These are phyloP conservation scores for Trichoderma koningii DNA, from an alignment of 2,329 filamentous ascomycete genomes.

Conservation along the genomic window DNA sequence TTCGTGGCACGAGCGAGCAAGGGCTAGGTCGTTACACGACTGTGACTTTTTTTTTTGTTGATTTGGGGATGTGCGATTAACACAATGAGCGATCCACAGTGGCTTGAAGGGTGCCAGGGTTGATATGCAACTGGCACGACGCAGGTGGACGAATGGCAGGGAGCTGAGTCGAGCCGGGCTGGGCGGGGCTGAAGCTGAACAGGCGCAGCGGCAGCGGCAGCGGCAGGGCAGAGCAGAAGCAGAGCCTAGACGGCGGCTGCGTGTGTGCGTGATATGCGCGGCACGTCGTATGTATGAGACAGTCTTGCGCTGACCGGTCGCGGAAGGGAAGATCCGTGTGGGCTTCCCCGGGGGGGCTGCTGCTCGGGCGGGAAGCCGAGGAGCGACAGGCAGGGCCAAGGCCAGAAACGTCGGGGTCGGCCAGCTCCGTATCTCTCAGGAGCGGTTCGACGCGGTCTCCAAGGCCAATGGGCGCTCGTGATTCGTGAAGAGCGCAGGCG, in stretches of 20 bases:
- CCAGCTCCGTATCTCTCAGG: conserved; percentile 39
- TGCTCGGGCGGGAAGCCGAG: conserved; percentile 34
- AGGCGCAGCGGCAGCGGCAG: background rate
- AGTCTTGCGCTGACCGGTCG: conserved; percentile 2
- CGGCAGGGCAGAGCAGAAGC: background rate
- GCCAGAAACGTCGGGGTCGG: conserved; percentile 30
- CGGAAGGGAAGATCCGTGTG: conserved; percentile 31
- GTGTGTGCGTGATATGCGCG: background rate
- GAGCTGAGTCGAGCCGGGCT: background rate
- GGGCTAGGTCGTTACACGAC: conserved; percentile 35
- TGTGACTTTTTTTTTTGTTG: conserved; percentile 32
- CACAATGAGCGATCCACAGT: conserved; percentile 25
- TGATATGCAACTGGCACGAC: conserved; percentile 6
- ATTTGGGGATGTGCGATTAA: conserved; percentile 35
- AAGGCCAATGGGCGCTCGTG: conserved; percentile 33
- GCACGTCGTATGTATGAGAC: conserved; percentile 2
- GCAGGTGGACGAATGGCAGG: background rate
- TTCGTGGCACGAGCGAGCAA: conserved; percentile 38
- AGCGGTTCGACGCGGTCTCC: conserved; percentile 25
- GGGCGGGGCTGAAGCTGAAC: background rate
- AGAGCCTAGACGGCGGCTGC: background rate
- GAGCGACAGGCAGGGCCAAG: conserved; percentile 31
- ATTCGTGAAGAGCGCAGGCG: conserved; percentile 28
- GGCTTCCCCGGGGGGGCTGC: conserved; percentile 31
- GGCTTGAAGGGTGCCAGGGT: conserved; percentile 21